Conservation (phyloP, 345 rosid genomes). For the Clausena lansium region DNA sequence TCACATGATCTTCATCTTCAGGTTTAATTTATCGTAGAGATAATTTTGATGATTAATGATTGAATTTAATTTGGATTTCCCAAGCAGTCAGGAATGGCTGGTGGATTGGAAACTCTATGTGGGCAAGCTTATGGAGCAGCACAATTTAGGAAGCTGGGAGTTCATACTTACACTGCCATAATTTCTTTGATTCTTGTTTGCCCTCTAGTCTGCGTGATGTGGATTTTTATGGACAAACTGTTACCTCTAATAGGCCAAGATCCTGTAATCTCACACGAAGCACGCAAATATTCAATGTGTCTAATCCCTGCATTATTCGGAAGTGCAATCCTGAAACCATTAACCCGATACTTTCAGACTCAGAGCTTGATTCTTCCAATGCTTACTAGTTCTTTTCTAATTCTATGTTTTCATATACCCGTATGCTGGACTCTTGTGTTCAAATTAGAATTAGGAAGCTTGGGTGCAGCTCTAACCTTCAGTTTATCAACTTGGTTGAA, state of each 20-base stretch:
- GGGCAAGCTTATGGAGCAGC: constrained; percentile 36
- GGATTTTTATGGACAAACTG: constrained; percentile 32
- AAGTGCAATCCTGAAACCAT: constrained; percentile 23
- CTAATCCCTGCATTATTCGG: constrained; percentile 38
- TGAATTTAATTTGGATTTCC: no score
- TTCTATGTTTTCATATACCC: constrained; percentile 29
- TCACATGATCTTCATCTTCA: not conserved
- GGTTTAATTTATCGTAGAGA: no score
- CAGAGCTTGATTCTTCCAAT: constrained; percentile 38
- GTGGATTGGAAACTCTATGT: constrained; percentile 36
- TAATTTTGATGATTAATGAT: not conserved
- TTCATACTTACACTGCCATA: constrained; percentile 23
- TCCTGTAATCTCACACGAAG: constrained; percentile 22
- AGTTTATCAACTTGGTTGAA: constrained; percentile 46
- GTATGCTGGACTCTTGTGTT: constrained; percentile 41
- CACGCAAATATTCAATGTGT: constrained; percentile 28
- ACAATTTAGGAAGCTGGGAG: constrained; percentile 30
- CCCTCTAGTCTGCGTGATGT: constrained; percentile 20
- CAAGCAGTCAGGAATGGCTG: constrained; percentile 28
- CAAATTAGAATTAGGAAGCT: constrained; percentile 25
- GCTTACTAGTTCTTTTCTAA: constrained; percentile 22
- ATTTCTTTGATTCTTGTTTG: constrained; percentile 27
- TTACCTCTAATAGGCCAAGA: constrained; percentile 35
- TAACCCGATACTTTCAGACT: constrained; percentile 28
- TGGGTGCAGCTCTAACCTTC: constrained; percentile 44